phyloP scores from a whole-genome alignment of 192 early-diverging fungal genomes.

The Coemansia sp. region DNA sequence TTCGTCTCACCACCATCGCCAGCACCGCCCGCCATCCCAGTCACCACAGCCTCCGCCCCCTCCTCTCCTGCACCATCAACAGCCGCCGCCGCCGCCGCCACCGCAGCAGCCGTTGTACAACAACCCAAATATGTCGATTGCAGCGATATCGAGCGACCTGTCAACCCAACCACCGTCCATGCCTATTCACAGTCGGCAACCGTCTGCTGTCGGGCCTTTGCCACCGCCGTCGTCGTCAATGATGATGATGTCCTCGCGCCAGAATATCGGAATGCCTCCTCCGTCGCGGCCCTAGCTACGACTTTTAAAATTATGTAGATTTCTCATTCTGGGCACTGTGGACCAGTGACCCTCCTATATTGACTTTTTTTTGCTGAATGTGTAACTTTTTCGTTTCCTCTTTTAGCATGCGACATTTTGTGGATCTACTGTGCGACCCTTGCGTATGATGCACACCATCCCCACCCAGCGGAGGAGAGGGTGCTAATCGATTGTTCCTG shows the following conservation, averaged over 20 bases:
- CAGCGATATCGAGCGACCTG: background rate
- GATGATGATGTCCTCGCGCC: background rate
- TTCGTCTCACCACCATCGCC: background rate
- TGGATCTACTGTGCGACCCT: background rate
- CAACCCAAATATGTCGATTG: background rate
- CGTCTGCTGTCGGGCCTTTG: background rate
- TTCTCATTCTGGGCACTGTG: background rate
- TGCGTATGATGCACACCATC: background rate
- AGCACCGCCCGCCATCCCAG: background rate
- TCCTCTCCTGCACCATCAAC: background rate
- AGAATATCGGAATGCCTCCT: constrained; percentile 15
- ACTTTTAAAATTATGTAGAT: background rate
- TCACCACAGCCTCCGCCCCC: constrained; percentile 5
- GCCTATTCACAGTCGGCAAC: background rate
- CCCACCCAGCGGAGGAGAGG: background rate
- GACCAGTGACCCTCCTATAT: background rate
- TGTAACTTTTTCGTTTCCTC: background rate
- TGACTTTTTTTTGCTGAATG: background rate
- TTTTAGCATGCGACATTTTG: background rate
- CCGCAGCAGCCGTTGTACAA: background rate
- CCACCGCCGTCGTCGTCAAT: background rate
- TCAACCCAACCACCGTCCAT: constrained; percentile 8
- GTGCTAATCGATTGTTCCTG: background rate
- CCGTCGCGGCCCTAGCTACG: constrained; percentile 2
- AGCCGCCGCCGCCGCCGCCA: background rate